Conservation (phyloP, 495 filamentous ascomycete genomes). For the Neurospora cerealis region DNA sequence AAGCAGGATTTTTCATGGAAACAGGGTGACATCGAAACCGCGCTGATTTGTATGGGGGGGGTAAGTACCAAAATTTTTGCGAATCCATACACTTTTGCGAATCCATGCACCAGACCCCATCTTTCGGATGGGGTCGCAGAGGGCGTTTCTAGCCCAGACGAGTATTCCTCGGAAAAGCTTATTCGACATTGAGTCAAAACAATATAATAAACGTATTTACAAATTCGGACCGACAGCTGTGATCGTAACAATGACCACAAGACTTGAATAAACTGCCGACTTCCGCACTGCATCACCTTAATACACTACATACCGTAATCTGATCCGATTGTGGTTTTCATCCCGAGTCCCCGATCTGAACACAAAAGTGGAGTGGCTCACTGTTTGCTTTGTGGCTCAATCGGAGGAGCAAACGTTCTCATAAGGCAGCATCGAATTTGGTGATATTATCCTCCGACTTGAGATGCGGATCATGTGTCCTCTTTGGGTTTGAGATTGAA, state of each 20-base stretch:
- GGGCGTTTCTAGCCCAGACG: no score
- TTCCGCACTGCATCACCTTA: neutral
- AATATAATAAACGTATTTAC: neutral
- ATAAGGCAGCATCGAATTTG: neutral
- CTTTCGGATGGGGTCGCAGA: no score
- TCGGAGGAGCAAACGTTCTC: neutral
- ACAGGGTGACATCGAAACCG: no score
- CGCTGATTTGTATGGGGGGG: no score
- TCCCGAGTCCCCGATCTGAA: neutral
- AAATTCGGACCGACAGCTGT: neutral
- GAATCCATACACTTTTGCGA: no score
- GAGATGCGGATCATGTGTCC: neutral
- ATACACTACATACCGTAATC: no score
- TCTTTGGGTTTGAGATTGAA: neutral
- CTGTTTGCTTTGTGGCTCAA: neutral
- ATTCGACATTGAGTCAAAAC: neutral
- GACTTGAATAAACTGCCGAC: neutral
- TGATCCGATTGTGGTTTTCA: neutral
- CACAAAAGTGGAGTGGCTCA: neutral
- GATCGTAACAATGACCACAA: neutral
- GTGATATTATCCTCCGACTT: neutral
- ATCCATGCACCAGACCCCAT: no score
- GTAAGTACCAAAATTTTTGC: no score
- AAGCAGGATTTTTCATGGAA: no score
- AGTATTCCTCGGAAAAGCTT: neutral